Evolutionary conservation across 495 filamentous ascomycete genomes (phyloP), one percentile per base, ranked within the genome.

Genomic region (Aspergillus affinis): DNA sequence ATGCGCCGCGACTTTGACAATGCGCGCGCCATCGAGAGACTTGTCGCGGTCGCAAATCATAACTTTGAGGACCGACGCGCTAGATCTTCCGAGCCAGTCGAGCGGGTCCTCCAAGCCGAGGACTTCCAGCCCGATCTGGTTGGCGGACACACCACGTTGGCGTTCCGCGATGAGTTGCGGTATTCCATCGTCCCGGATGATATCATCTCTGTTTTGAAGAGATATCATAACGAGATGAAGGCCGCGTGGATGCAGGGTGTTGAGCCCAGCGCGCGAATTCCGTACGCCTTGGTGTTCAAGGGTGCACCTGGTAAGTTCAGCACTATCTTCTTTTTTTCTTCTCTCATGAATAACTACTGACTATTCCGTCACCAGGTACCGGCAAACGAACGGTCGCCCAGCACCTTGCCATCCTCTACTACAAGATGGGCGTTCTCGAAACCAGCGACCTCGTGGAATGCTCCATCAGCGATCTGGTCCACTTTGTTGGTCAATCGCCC

Each of bases 401-500:
- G 13, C 73, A 73, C 47, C 54, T 70, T 2, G 65, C 57, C 48
- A 47, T 55, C 9, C 36, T 70, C 17, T 70, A 58, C 51, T 69
- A 69, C 47, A 51, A 64, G 19, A 77, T 81, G 76, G 78, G 78
- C 8, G 68, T 79, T 32, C 60, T 81, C 4, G 55, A 68, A 0
- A 66, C 60, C 2, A 64, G 64, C 6, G 67, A 74, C 29, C 69
- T 78, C 0, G 63, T 77, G 0, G 73, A 78, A 48, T 71, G 68
- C 51, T 79, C 78, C 9, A 74, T 72, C 0, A 67, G 63, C 21
- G 75, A 79, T 47, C 60, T 81, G 4, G 60, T 79, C 15, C 71
- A 74, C 67, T 56, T 87, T 4, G 87, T 87, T 0, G 84, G 88
- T 0, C 88, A 86, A 0, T 84, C 83, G 0, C 84, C 86, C n/a